These are phyloP conservation scores for Pichia rugopelliculosa DNA, from an alignment of 805 yeast species.

Conservation along the genomic window DNA sequence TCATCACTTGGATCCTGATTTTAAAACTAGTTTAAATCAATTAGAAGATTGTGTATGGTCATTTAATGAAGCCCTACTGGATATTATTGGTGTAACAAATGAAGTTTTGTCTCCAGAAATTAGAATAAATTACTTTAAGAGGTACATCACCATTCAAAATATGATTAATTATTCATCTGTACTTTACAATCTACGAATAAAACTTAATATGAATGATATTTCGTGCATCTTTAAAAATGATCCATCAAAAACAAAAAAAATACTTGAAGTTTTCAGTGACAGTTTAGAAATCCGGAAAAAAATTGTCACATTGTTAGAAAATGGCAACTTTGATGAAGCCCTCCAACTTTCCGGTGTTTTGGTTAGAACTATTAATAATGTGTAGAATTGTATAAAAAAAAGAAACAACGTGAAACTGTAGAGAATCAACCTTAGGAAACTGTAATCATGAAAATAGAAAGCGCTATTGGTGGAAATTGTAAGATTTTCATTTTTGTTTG, in stretches of 20 bases:
- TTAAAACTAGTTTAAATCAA: neutral
- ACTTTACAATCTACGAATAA: constrained; percentile 7
- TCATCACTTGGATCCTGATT: neutral
- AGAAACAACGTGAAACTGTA: neutral
- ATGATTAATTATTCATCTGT: constrained; percentile 16
- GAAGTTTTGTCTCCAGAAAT: constrained; percentile 20
- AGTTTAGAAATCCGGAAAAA: constrained; percentile 15
- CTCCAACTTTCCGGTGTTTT: neutral
- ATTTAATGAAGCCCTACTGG: constrained; percentile 18
- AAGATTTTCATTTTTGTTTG: neutral
- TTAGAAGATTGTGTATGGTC: constrained; percentile 22
- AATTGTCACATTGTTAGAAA: constrained; percentile 3
- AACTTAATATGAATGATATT: constrained; percentile 1
- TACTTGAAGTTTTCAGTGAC: constrained; percentile 5
- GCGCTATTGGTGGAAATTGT: neutral
- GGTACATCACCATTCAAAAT: constrained; percentile 18
- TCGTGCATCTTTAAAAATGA: neutral
- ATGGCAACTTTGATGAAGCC: neutral
- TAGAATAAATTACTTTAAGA: constrained; percentile 16
- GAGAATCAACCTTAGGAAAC: neutral
- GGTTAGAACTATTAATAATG: neutral
- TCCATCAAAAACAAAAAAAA: neutral
- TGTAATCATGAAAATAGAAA: neutral
- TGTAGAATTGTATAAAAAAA: neutral
- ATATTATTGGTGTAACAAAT: constrained; percentile 13